phyloP scores from a whole-genome alignment of 148 eudicot genomes.

The Diospyros kaki region DNA sequence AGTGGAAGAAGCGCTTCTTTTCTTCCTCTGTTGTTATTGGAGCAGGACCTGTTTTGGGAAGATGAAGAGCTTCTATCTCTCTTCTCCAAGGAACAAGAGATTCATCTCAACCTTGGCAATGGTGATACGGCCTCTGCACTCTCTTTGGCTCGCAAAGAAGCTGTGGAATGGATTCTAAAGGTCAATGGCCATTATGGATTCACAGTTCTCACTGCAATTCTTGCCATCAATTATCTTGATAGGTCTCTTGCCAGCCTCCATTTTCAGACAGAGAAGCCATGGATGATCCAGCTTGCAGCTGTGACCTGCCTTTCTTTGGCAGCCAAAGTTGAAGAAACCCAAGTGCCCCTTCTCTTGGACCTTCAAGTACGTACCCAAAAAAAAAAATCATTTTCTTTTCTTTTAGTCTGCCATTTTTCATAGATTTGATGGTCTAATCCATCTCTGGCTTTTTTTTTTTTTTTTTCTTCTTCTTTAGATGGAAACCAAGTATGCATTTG shows the following conservation, averaged over 20 bases:
- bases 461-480: slow-evolving; percentile 32
- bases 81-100: slow-evolving; percentile 46
- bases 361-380: slow-evolving; percentile 10
- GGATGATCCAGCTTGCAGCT: slow-evolving; percentile 17
- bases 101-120: neutral
- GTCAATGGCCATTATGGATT: slow-evolving; percentile 63
- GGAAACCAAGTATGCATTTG: slow-evolving; percentile 51
- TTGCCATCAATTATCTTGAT: slow-evolving; percentile 67
- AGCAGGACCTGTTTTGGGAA: slow-evolving; percentile 57
- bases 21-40: slow-evolving; percentile 27
- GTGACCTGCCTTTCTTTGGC: slow-evolving; percentile 18
- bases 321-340: slow-evolving; percentile 23
- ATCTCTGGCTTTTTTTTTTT: neutral
- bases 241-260: slow-evolving; percentile 41
- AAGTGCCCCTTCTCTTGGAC: slow-evolving; percentile 19
- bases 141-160: slow-evolving; percentile 33
- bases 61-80: slow-evolving; percentile 60
- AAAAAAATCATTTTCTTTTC: neutral
- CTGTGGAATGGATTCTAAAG: slow-evolving; percentile 69
- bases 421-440: neutral
- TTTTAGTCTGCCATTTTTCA: neutral
- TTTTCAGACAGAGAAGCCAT: slow-evolving; percentile 52
- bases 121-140: neutral
- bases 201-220: slow-evolving; percentile 53
- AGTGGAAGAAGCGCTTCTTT: slow-evolving; percentile 13